Conservation (phyloP, 2,329 filamentous ascomycete species). For the Paracamarosporium sp. region DNA sequence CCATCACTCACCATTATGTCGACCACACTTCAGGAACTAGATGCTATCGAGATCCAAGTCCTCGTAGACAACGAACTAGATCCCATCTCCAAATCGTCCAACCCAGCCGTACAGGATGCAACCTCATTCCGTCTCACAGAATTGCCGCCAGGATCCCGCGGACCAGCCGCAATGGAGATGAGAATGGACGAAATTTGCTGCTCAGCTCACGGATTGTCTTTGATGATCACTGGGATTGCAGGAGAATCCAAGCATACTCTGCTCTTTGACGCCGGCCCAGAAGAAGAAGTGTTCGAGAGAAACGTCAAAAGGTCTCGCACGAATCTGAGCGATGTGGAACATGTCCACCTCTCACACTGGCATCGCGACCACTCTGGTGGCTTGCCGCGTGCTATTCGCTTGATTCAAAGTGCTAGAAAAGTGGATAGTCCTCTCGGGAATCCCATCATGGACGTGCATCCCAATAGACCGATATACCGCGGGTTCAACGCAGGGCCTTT, state of each 20-base stretch:
- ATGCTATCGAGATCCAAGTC: constrained; percentile 56
- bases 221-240: constrained; percentile 59
- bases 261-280: constrained; percentile 62
- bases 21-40: constrained; percentile 33
- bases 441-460: constrained; percentile 59
- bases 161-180: constrained; percentile 48
- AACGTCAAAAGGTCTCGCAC: constrained; percentile 55
- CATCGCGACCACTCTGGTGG: constrained; percentile 64
- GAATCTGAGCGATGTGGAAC: constrained; percentile 53
- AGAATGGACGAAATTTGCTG: constrained; percentile 60
- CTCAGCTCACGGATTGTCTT: constrained; percentile 61
- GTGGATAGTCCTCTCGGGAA: constrained; percentile 16
- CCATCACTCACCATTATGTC: background rate
- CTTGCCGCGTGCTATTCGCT: constrained; percentile 56
- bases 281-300: constrained; percentile 59
- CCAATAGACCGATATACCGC: constrained; percentile 58
- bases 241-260: constrained; percentile 54
- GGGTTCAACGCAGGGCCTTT: constrained; percentile 52
- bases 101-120: constrained; percentile 51
- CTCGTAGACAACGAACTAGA: constrained; percentile 65
- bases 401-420: constrained; percentile 47
- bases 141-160: constrained; percentile 39
- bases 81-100: constrained; percentile 55
- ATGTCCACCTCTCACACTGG: constrained; percentile 61
- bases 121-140: constrained; percentile 49